phyloP scores from a whole-genome alignment of 331 rosid species.

The Malus hybrid region DNA sequence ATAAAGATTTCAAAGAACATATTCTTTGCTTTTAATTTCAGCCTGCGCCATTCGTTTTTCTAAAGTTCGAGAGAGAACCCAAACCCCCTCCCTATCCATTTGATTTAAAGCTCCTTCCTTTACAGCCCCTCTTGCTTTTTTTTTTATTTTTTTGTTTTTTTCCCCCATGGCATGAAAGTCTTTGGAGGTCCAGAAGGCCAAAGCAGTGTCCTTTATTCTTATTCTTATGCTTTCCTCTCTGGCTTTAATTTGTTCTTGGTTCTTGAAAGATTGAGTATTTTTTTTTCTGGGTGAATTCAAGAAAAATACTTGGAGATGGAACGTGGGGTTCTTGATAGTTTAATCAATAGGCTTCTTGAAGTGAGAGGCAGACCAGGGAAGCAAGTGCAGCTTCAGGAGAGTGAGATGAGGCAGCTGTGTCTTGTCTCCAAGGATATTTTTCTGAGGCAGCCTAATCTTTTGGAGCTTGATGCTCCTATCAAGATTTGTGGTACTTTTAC shows the following conservation, averaged over 20 bases:
- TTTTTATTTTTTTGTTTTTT: neutral
- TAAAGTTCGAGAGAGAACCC: neutral
- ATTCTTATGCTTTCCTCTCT: slow-evolving; percentile 4
- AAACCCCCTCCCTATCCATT: slow-evolving; percentile 11
- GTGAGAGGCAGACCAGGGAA: slow-evolving; percentile 66
- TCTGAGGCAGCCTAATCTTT: slow-evolving; percentile 71
- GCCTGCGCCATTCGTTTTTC: neutral
- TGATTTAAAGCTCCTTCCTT: slow-evolving; percentile 15
- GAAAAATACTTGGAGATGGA: slow-evolving; percentile 37
- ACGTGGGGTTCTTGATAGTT: slow-evolving; percentile 50
- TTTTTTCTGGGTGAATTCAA: neutral
- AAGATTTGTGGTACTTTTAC: slow-evolving; percentile 73
- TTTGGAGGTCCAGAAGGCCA: slow-evolving; percentile 13
- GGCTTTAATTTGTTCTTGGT: slow-evolving; percentile 5
- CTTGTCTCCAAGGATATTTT: slow-evolving; percentile 54
- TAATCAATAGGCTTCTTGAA: slow-evolving; percentile 61
- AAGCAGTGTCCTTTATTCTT: slow-evolving; percentile 26
- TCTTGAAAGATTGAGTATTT: slow-evolving; percentile 4
- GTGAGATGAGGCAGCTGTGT: slow-evolving; percentile 75
- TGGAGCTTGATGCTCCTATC: slow-evolving; percentile 81
- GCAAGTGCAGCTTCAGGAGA: slow-evolving; percentile 63
- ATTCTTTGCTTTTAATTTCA: slow-evolving; percentile 11
- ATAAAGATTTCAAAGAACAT: neutral
- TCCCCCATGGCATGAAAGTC: slow-evolving; percentile 16
- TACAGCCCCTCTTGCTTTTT: neutral